Evolutionary conservation across 1,284 basidiomycete species (phyloP).

Genomic region (Trametes polyzona): DNA sequence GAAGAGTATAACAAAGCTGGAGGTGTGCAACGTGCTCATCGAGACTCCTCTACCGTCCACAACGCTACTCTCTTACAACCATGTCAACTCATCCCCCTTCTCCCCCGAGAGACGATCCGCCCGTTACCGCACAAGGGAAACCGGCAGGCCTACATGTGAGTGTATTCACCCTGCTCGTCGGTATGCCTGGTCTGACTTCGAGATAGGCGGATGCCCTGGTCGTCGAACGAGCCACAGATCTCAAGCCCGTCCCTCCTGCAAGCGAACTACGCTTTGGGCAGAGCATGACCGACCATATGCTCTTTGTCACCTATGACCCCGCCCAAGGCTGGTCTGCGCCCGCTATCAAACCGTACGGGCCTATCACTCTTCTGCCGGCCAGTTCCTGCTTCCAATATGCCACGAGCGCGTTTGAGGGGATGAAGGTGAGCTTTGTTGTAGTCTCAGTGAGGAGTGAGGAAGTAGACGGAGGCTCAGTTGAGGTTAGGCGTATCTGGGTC

Average conservation of each 20-base stretch:
- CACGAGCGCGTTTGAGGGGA: constrained; percentile 87
- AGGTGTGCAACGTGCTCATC: too few relatives aligned
- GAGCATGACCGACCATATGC: constrained; percentile 88
- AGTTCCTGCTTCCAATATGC: constrained; percentile 95
- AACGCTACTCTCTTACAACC: too few relatives aligned
- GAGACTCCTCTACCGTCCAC: too few relatives aligned
- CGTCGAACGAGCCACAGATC: neutral
- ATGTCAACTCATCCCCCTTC: too few relatives aligned
- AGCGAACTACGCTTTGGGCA: constrained; percentile 52
- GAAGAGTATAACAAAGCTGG: too few relatives aligned
- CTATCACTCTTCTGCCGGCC: constrained; percentile 76
- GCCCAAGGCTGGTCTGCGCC: constrained; percentile 81
- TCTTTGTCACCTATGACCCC: constrained; percentile 78
- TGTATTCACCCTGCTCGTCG: neutral
- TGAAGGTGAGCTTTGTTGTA: constrained; percentile 81
- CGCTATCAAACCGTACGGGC: constrained; percentile 71
- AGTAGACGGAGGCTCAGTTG: too few relatives aligned
- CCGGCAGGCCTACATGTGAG: neutral
- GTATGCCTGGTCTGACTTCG: neutral
- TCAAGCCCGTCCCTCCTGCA: constrained; percentile 42
- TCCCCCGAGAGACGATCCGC: too few relatives aligned
- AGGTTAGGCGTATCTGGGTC: constrained; percentile 70
- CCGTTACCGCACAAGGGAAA: too few relatives aligned
- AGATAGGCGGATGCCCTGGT: too few relatives aligned
- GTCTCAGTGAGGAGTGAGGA: too few relatives aligned